Evolutionary conservation across 1,284 basidiomycete species (phyloP), one percentile per base, ranked within the genome.

Genomic region (Ganoderma multipileum): DNA sequence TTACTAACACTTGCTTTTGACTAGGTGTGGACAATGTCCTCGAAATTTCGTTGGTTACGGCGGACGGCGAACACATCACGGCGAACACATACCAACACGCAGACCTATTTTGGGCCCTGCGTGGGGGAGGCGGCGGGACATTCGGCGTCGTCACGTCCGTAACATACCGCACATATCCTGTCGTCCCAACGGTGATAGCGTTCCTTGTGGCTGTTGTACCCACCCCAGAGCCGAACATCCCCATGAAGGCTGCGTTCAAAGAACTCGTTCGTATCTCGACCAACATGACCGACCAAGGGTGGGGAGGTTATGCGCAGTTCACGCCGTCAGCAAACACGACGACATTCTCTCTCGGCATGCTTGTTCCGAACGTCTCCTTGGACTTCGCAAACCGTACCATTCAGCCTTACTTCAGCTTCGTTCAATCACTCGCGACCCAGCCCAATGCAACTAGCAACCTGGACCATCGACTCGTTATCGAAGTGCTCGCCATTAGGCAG

Each of bases 81-180:
- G 82, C 76, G 23, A 84, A 84, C 67, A 66, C 74, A 1, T 73
- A 78, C 67, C 69, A 76, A 11, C 77, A 84, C 68, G 1, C 76
- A 0, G 82, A 85, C 66, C 75, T 87, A 5, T 87, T 86, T 75
- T 87, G 84, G 83, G 85, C 85, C 0, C 72, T 87, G 59, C 80
- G 83, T 30, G 86, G 85, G 3, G 85, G 86, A 1, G 85, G 86
- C 1, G 83, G 83, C 3, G 77, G 82, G 9, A 84, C 82, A 11
- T 85, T 76, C 68, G 84, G 81, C 42, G 78, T 85, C 54, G 77
- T 85, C 9, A 78, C 77, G 33, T 80, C 79, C 12, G 80, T 80
- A 20, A 84, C 81, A 0, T 81, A 81, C 72, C 69, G 72, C 16
- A 81, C 83, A 0, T 80, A 83, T 58, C 78, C 80, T 0, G 47